phyloP scores from a whole-genome alignment of 441 rosid species.

The Jatropha podagrica region DNA sequence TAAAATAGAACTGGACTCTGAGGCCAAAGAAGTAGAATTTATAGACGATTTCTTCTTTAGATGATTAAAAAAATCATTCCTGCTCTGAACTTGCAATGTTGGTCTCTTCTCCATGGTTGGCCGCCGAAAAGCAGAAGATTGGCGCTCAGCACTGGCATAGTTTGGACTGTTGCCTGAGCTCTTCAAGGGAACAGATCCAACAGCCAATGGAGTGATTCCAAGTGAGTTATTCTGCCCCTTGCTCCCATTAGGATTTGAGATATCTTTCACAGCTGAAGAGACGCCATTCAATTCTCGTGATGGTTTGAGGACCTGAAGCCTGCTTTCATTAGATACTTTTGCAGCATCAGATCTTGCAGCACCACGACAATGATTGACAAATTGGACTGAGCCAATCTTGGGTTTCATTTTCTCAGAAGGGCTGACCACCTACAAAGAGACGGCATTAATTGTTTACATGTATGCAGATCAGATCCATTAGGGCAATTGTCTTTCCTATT shows the following conservation, averaged over 20 bases:
- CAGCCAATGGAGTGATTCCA: slow-evolving; percentile 1
- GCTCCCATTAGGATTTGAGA: not conserved
- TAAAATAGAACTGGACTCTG: not conserved
- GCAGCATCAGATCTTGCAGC: slow-evolving; percentile 11
- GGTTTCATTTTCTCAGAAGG: slow-evolving; percentile 10
- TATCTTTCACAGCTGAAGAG: slow-evolving; percentile 15
- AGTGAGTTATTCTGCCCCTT: not conserved
- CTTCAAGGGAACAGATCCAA: slow-evolving; percentile 1
- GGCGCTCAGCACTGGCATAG: not conserved
- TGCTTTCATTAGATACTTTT: slow-evolving; percentile 7
- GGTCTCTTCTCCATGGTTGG: slow-evolving; percentile 15
- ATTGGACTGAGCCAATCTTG: not conserved
- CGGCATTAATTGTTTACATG: not conserved
- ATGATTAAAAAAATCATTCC: slow-evolving; percentile 20
- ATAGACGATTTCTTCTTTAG: slow-evolving; percentile 14
- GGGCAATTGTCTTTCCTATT: not conserved
- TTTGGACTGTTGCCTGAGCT: slow-evolving; percentile 1
- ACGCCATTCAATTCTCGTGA: slow-evolving; percentile 7
- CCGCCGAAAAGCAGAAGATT: not conserved
- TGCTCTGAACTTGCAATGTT: slow-evolving; percentile 12
- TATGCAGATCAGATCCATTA: not conserved
- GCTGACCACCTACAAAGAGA: slow-evolving; percentile 10
- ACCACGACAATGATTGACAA: not conserved
- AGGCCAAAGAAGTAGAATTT: not conserved
- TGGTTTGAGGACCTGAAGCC: slow-evolving; percentile 19